A percentile compares a stretch with the other conserved stretches of the same genome.
Conservation (phyloP, 257 asterid species). For the Gardenia jasminoides region DNA sequence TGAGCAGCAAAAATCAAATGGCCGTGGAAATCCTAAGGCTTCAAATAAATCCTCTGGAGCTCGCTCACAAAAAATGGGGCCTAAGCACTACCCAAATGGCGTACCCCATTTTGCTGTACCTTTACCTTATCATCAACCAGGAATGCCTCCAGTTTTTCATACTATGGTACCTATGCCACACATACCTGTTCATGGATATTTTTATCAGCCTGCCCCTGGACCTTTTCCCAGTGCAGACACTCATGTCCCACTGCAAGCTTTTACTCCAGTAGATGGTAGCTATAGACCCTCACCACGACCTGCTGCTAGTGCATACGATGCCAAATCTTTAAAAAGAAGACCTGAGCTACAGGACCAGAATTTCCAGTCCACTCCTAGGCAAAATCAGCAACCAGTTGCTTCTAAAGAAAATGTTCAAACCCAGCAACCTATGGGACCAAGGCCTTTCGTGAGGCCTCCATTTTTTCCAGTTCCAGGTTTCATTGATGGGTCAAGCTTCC, state of each 20-base stretch:
- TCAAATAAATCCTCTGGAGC: slow-evolving; percentile 46
- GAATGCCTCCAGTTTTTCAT: slow-evolving; percentile 50
- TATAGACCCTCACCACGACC: slow-evolving; percentile 44
- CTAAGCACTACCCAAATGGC: slow-evolving; percentile 56
- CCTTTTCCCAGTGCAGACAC: slow-evolving; percentile 48
- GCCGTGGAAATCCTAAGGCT: slow-evolving; percentile 48
- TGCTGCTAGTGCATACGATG: slow-evolving; percentile 42
- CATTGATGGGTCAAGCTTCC: slow-evolving; percentile 52
- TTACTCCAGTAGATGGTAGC: slow-evolving; percentile 50
- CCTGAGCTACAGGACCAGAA: slow-evolving; percentile 45
- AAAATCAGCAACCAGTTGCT: slow-evolving; percentile 50
- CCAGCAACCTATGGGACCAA: slow-evolving; percentile 60
- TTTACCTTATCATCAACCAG: slow-evolving; percentile 45
- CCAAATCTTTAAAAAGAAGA: slow-evolving; percentile 51
- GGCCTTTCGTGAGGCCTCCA: slow-evolving; percentile 62
- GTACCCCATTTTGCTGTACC: slow-evolving; percentile 57
- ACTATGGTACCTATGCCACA: slow-evolving; percentile 54
- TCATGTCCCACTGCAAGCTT: slow-evolving; percentile 46
- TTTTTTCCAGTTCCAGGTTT: slow-evolving; percentile 48
- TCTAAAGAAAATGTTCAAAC: slow-evolving; percentile 45
- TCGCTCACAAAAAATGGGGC: slow-evolving; percentile 57
- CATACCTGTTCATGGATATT: slow-evolving; percentile 53
- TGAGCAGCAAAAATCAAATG: slow-evolving; percentile 60
- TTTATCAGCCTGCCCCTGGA: slow-evolving; percentile 46
- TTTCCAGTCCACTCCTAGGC: slow-evolving; percentile 39